Evolutionary conservation across 352 stramenopile genomes (phyloP).

Genomic region (Pythium brachiatum): DNA sequence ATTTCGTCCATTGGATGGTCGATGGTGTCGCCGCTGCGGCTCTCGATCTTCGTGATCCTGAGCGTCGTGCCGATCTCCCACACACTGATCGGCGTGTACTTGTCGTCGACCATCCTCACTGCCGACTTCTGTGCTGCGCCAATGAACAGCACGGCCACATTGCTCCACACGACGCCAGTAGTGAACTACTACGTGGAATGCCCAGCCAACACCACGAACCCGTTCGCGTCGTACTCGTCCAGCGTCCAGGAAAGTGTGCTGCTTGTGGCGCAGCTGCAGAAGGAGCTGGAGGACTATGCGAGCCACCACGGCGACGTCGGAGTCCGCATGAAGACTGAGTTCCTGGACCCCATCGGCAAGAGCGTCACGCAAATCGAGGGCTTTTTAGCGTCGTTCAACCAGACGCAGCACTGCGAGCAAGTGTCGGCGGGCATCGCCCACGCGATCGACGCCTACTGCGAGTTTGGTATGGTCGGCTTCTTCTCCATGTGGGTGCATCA

Average conservation of each 20-base stretch:
- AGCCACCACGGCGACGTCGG: slow-evolving; percentile 47
- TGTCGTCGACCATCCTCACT: slow-evolving; percentile 79
- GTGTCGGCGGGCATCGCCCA: slow-evolving; percentile 44
- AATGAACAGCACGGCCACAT: slow-evolving; percentile 54
- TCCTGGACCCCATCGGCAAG: slow-evolving; percentile 63
- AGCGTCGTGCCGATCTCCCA: slow-evolving; percentile 78
- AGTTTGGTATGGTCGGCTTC: slow-evolving; percentile 80
- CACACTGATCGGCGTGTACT: slow-evolving; percentile 73
- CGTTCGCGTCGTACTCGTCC: slow-evolving; percentile 33
- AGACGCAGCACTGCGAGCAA: slow-evolving; percentile 47
- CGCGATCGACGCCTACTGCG: slow-evolving; percentile 61
- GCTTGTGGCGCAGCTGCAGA: slow-evolving; percentile 37
- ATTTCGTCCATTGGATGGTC: slow-evolving; percentile 81
- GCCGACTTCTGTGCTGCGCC: slow-evolving; percentile 77
- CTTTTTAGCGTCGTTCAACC: slow-evolving; percentile 34
- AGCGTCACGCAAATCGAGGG: slow-evolving; percentile 37
- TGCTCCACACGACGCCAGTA: slow-evolving; percentile 48
- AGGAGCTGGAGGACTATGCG: slow-evolving; percentile 51
- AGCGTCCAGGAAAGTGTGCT: slow-evolving; percentile 34
- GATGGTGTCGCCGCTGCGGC: slow-evolving; percentile 64
- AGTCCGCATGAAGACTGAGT: slow-evolving; percentile 65
- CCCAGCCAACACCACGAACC: slow-evolving; percentile 45
- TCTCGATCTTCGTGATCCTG: slow-evolving; percentile 76
- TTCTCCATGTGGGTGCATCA: slow-evolving; percentile 87
- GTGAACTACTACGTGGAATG: slow-evolving; percentile 70